phyloP scores from a whole-genome alignment of 2,329 filamentous ascomycete genomes.

The Basipetospora sp. region DNA sequence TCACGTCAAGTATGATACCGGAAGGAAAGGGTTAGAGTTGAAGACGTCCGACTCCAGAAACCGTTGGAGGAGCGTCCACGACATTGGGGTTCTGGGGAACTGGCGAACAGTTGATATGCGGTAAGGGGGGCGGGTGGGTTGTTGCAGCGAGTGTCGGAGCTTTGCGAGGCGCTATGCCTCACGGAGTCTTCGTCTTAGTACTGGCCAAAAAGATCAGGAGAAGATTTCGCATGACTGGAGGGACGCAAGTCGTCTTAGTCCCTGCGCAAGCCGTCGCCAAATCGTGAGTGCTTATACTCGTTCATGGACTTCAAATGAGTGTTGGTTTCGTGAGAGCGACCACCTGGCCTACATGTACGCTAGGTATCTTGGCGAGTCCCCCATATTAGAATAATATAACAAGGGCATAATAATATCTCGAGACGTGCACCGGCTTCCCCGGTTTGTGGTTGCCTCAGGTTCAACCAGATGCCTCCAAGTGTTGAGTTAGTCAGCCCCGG shows the following conservation, averaged over 20 bases:
- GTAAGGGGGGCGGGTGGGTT: slow-evolving; percentile 12
- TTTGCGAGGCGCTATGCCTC: slow-evolving; percentile 21
- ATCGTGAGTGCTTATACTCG: no score
- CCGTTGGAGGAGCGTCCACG: slow-evolving; percentile 77
- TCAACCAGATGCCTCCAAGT: no score
- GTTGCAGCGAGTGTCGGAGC: slow-evolving; percentile 11
- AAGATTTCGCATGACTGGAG: slow-evolving; percentile 14
- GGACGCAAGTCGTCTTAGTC: background rate
- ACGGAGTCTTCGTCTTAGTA: slow-evolving; percentile 22
- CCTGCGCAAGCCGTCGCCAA: background rate
- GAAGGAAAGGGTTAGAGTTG: slow-evolving; percentile 78
- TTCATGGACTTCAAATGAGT: no score
- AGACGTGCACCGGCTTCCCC: no score
- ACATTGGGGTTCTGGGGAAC: slow-evolving; percentile 35
- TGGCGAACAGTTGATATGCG: slow-evolving; percentile 14
- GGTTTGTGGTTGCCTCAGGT: no score
- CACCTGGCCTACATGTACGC: no score
- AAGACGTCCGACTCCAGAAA: slow-evolving; percentile 91
- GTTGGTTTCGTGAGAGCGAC: no score
- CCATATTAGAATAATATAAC: no score
- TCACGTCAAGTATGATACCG: slow-evolving; percentile 78
- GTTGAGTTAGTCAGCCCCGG: background rate
- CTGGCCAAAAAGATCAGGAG: slow-evolving; percentile 12
- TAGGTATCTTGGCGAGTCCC: no score
- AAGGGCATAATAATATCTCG: no score